Conservation (phyloP, 176 grass and related monocot species). For the Oryza nivara region DNA sequence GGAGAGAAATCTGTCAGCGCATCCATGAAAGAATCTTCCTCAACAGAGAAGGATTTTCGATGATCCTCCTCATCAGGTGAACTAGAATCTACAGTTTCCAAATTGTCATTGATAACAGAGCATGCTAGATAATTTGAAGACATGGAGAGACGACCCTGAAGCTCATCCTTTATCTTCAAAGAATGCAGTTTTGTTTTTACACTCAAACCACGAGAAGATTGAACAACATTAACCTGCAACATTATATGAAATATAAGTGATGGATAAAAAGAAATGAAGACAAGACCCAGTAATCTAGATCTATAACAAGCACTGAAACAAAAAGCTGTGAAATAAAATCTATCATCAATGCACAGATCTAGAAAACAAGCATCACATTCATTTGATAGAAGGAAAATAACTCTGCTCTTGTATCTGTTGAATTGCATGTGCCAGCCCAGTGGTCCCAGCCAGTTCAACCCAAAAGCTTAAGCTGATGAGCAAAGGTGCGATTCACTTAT, state of each 20-base stretch:
- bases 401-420: background rate
- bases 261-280: slow-evolving; percentile 25
- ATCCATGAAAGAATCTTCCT: slow-evolving; percentile 95
- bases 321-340: slow-evolving; percentile 6
- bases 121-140: slow-evolving; percentile 73
- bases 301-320: background rate
- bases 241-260: slow-evolving; percentile 32
- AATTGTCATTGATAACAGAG: slow-evolving; percentile 80
- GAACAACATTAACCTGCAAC: slow-evolving; percentile 79
- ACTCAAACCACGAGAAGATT: slow-evolving; percentile 66
- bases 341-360: slow-evolving; percentile 7
- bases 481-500: too few relatives aligned
- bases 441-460: too few relatives aligned
- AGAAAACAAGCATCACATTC: background rate
- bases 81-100: slow-evolving; percentile 38
- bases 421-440: background rate
- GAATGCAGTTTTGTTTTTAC: slow-evolving; percentile 97
- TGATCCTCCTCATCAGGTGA: slow-evolving; percentile 53
- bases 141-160: slow-evolving; percentile 65
- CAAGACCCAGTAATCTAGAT: background rate
- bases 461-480: too few relatives aligned
- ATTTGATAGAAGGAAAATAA: background rate
- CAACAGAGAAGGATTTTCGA: slow-evolving; percentile 49
- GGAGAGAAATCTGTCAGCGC: slow-evolving; percentile 79
- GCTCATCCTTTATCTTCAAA: slow-evolving; percentile 85